phyloP scores from a whole-genome alignment of 371 early-diverging fungal genomes.

The Haplosporangium sp. region DNA sequence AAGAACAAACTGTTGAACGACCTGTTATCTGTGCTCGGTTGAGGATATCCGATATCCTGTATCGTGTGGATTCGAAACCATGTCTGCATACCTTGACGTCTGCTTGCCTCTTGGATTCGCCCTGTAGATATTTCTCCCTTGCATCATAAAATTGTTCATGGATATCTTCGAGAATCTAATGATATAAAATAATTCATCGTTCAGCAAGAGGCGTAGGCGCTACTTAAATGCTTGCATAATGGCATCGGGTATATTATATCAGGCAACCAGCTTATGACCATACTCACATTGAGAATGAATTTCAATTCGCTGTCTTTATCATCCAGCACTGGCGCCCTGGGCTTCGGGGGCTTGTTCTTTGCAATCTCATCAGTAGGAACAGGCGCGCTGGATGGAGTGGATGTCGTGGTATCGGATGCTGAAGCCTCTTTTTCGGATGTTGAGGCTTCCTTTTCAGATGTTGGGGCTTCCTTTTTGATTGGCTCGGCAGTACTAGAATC shows the following conservation, averaged over 20 bases:
- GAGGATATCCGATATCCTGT: neutral
- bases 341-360: conserved; percentile 35
- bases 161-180: conserved; percentile 63
- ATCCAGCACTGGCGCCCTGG: conserved; percentile 56
- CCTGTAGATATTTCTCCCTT: conserved; percentile 33
- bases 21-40: neutral
- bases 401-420: neutral
- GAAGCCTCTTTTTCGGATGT: neutral
- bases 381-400: conserved; percentile 26
- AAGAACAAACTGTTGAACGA: neutral
- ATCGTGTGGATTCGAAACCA: neutral
- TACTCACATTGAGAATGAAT: conserved; percentile 60
- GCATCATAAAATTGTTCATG: conserved; percentile 65
- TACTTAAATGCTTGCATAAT: too few species aligned
- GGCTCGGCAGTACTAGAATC: neutral
- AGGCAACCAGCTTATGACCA: neutral
- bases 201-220: too few species aligned
- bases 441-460: neutral
- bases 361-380: conserved; percentile 36
- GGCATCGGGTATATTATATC: too few species aligned
- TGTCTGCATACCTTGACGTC: conserved; percentile 58
- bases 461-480: neutral
- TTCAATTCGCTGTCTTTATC: conserved; percentile 68
- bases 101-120: conserved; percentile 37
- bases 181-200: neutral